Percentiles rank a stretch among this genome's conserved stretches.
Evolutionary conservation across 495 filamentous ascomycete species (phyloP).

Genomic region (Annulohypoxylon nitens): DNA sequence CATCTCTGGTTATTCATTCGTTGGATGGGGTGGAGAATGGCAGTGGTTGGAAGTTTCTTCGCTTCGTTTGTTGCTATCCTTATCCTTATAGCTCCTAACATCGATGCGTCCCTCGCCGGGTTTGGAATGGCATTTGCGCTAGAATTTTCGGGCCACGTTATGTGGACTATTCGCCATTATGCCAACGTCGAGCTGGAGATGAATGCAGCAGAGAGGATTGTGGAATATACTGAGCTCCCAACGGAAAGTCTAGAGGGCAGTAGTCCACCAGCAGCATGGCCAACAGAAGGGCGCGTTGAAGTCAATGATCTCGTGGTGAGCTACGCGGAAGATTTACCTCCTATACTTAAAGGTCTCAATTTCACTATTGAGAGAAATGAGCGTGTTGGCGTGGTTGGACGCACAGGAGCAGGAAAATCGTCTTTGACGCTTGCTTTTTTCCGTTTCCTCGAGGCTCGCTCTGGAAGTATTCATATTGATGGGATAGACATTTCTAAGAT

Average conservation of each 20-base stretch:
- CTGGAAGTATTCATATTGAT: slow-evolving; percentile 79
- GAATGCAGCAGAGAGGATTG: slow-evolving; percentile 85
- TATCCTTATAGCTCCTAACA: slow-evolving; percentile 71
- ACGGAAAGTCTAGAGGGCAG: slow-evolving; percentile 74
- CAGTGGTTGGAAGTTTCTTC: slow-evolving; percentile 77
- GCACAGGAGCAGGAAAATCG: slow-evolving; percentile 90
- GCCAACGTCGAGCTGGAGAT: slow-evolving; percentile 80
- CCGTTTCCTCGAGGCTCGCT: slow-evolving; percentile 81
- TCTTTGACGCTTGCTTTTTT: slow-evolving; percentile 86
- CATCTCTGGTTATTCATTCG: slow-evolving; percentile 78
- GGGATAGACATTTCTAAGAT: slow-evolving; percentile 82
- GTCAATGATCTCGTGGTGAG: slow-evolving; percentile 78
- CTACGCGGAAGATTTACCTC: slow-evolving; percentile 81
- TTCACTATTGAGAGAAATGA: slow-evolving; percentile 80
- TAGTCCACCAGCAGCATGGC: slow-evolving; percentile 82
- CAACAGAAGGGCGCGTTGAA: slow-evolving; percentile 79
- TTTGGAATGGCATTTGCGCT: slow-evolving; percentile 77
- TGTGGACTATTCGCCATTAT: slow-evolving; percentile 72
- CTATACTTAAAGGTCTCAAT: slow-evolving; percentile 79
- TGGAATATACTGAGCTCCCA: slow-evolving; percentile 80
- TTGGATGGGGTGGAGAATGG: slow-evolving; percentile 81
- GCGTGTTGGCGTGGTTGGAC: slow-evolving; percentile 84
- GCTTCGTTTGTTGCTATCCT: slow-evolving; percentile 72
- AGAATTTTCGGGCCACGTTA: slow-evolving; percentile 66
- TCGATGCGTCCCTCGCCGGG: slow-evolving; percentile 82